Evolutionary conservation across 192 early-diverging fungal genomes (phyloP).

Genomic region (Pecoramyces ruminantium): DNA sequence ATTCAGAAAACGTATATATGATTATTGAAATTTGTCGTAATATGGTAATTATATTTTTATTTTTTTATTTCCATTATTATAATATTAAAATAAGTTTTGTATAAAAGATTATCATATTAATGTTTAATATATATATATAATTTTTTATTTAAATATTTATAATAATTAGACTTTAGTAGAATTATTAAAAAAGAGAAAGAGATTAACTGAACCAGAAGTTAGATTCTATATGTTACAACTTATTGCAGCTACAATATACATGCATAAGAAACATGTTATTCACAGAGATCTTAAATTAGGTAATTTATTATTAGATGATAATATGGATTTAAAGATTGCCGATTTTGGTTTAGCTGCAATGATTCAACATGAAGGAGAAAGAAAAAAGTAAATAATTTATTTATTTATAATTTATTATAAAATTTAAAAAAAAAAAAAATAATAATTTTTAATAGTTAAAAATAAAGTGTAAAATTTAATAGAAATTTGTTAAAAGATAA

Average conservation of each 20-base stretch:
- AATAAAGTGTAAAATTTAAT: too few relatives aligned
- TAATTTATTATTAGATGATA: constrained; percentile 69
- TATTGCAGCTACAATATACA: constrained; percentile 58
- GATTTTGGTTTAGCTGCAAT: constrained; percentile 91
- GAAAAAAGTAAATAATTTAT: constrained; percentile 54
- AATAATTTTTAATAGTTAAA: constrained; percentile 16
- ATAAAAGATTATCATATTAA: too few relatives aligned
- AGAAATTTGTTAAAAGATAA: too few relatives aligned
- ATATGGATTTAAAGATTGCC: constrained; percentile 76
- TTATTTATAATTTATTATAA: too few relatives aligned
- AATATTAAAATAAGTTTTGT: too few relatives aligned
- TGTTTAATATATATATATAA: too few relatives aligned
- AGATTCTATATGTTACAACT: constrained; percentile 75
- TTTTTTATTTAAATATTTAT: neutral
- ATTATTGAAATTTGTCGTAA: constrained; percentile 84
- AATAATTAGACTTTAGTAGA: constrained; percentile 58
- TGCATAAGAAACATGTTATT: constrained; percentile 65
- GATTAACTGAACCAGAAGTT: constrained; percentile 76
- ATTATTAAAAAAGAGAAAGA: constrained; percentile 53
- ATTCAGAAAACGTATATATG: constrained; percentile 68
- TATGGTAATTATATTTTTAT: constrained; percentile 20
- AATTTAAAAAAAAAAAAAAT: constrained; percentile 72
- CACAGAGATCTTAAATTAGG: constrained; percentile 93
- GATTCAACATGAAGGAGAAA: constrained; percentile 55
- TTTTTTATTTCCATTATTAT: too few relatives aligned